Percentiles rank a stretch among this genome's conserved stretches.
phyloP scores from a whole-genome alignment of 352 stramenopile genomes.

The Phytophthora palmivora region DNA sequence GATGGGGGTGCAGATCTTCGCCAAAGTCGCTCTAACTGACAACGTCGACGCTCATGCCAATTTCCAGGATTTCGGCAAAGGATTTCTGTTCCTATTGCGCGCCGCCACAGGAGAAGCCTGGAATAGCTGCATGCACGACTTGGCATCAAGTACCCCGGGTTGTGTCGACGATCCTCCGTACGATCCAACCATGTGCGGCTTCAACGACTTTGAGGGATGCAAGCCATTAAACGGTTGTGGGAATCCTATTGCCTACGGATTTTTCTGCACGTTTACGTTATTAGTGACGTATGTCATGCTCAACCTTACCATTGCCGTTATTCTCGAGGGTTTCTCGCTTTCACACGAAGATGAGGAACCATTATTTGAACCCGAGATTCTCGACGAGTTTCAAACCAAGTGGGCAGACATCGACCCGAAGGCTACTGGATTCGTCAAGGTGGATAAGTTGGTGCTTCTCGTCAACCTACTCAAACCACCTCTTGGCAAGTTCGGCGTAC shows the following conservation, averaged over 20 bases:
- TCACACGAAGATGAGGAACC: conserved; percentile 89
- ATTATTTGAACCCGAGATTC: conserved; percentile 85
- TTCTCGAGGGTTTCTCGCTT: conserved; percentile 92
- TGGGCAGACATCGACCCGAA: conserved; percentile 91
- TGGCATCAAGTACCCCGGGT: conserved; percentile 44
- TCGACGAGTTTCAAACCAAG: conserved; percentile 90
- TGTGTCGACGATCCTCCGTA: conserved; percentile 72
- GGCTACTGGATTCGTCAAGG: conserved; percentile 84
- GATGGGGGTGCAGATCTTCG: conserved; percentile 94
- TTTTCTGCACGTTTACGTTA: conserved; percentile 90
- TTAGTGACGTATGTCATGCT: conserved; percentile 95
- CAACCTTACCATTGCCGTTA: conserved; percentile 95
- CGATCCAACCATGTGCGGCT: conserved; percentile 74
- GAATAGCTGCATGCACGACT: conserved; percentile 94
- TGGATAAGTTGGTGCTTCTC: conserved; percentile 76
- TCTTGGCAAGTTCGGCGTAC: conserved; percentile 65
- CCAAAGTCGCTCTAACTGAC: conserved; percentile 73
- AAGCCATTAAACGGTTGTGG: conserved; percentile 83
- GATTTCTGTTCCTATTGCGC: conserved; percentile 90
- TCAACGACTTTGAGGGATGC: conserved; percentile 72
- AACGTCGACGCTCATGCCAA: conserved; percentile 91
- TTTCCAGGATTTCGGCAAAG: conserved; percentile 93
- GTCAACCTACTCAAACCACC: conserved; percentile 80
- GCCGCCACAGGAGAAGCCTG: conserved; percentile 94
- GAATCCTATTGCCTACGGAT: conserved; percentile 63